Evolutionary conservation across 2,329 filamentous ascomycete species (phyloP).

Genomic region (Magnaporthiopsis incrustans): DNA sequence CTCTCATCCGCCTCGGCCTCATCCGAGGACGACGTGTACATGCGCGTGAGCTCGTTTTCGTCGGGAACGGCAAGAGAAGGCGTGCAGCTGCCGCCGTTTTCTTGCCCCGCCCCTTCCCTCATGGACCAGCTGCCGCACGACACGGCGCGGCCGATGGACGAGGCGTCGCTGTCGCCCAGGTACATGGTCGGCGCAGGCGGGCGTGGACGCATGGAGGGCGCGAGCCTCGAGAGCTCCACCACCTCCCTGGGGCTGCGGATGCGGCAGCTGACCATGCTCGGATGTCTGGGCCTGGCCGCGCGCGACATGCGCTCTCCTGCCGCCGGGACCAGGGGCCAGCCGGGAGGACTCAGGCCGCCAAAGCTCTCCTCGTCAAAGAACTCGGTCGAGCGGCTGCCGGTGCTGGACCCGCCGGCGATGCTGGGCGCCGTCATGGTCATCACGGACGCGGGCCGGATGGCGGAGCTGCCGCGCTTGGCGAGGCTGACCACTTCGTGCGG

Average conservation of each 20-base stretch:
- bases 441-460: not conserved
- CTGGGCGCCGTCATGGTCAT: not conserved
- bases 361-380: not conserved
- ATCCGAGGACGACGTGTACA: not conserved
- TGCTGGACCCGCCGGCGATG: not conserved
- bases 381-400: not conserved
- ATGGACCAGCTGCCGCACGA: not conserved
- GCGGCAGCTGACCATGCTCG: slow-evolving; percentile 1
- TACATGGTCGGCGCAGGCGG: too few species aligned
- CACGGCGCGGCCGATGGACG: not conserved
- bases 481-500: slow-evolving; percentile 2
- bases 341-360: too few species aligned
- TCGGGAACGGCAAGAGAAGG: not conserved
- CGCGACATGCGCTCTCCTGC: not conserved
- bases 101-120: too few species aligned
- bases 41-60: not conserved
- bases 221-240: not conserved
- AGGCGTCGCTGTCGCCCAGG: not conserved
- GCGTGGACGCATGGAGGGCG: not conserved
- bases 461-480: slow-evolving; percentile 1
- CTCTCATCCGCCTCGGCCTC: not conserved
- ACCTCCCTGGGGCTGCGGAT: slow-evolving; percentile 5
- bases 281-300: not conserved
- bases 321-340: too few species aligned
- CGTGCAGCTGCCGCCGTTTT: too few species aligned